Base-by-base conservation (phyloP, 208 protist species). In the Phytomonas sp. region DNA sequence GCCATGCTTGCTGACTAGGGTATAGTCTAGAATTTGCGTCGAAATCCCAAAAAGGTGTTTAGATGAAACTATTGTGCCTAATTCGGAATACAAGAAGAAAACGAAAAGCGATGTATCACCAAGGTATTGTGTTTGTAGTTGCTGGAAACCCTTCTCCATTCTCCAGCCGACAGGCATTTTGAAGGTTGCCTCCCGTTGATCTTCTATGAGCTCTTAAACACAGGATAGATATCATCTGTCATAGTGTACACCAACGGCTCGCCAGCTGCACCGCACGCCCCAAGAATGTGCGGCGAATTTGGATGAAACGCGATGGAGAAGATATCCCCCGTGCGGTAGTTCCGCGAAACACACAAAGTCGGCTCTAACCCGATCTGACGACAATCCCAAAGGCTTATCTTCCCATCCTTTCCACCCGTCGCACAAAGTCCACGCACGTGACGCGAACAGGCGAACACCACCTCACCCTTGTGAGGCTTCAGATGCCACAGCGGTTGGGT, bases 201-300 rank as follows among this genome's bases (percentile, higher is more conserved):
- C 40, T 17, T 26, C 46, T 56, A 56, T 1, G 46, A 56, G 20
- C 46, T 56, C 46, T 20, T 56, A 70, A 90, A 94, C 31, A 89
- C 74, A 29, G 73, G 67, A 34, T 80, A 76, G 33, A 95, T 71
- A 70, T 97, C 92, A 26, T 60, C 76, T 6, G 88, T 94, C 26
- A 92, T 92, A n/a, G 87, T 95, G 81, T 97, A 97, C 59, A 97
- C 89, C 31, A 95, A 82, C 15, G 93, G 91, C 67, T 94, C 85
- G 0, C 94, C 94, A 0, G 73, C 46, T 2, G 82, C 77, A 5
- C 94, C 94, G 62, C 83, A 88, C 0, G 86, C 92, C 29, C 87
- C 88, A 32, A 98, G 78, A 67, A 97, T 87, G 66, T 94, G 80
- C 17, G 94, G 87, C 46, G 87, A 86, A 73, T 98, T 96, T 4